These are phyloP conservation scores for Nepenthes gracilis DNA, from an alignment of 148 eudicot genomes.

Conservation along the genomic window DNA sequence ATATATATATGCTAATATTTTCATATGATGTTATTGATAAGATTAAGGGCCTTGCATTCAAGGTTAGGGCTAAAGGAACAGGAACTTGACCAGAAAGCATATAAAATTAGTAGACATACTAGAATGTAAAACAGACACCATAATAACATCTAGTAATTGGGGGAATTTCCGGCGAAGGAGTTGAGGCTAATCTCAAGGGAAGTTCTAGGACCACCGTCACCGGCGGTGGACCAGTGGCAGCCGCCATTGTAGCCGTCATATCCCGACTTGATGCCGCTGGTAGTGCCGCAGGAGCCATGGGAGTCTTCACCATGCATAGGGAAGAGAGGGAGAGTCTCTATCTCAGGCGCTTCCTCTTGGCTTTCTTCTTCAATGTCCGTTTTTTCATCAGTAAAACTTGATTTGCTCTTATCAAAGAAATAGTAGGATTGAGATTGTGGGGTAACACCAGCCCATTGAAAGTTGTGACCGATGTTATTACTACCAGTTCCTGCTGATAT, in stretches of 20 bases:
- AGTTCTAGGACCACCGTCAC: conserved; percentile 17
- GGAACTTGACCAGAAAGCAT: neutral
- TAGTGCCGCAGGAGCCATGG: conserved; percentile 11
- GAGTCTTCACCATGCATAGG: conserved; percentile 62
- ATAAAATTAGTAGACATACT: neutral
- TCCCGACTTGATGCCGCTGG: conserved; percentile 9
- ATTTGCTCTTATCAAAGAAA: conserved; percentile 24
- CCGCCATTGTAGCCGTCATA: conserved; percentile 16
- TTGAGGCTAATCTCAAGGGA: conserved; percentile 94
- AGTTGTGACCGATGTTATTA: conserved; percentile 20
- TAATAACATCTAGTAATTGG: conserved; percentile 11
- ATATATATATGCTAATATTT: too few species aligned
- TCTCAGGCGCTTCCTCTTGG: conserved; percentile 20
- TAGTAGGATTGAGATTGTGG: conserved; percentile 19
- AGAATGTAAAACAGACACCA: neutral
- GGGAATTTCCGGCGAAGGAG: conserved; percentile 36
- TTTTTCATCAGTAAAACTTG: conserved; percentile 10
- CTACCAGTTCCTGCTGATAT: conserved; percentile 35
- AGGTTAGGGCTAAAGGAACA: too few species aligned
- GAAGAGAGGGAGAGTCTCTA: conserved; percentile 86
- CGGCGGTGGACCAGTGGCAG: conserved; percentile 16
- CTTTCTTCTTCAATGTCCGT: conserved; percentile 21
- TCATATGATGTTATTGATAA: too few species aligned
- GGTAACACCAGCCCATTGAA: conserved; percentile 27
- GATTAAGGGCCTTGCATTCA: too few species aligned